phyloP scores from a whole-genome alignment of 176 grass and related monocot genomes.

The Metroxylon sagu region DNA sequence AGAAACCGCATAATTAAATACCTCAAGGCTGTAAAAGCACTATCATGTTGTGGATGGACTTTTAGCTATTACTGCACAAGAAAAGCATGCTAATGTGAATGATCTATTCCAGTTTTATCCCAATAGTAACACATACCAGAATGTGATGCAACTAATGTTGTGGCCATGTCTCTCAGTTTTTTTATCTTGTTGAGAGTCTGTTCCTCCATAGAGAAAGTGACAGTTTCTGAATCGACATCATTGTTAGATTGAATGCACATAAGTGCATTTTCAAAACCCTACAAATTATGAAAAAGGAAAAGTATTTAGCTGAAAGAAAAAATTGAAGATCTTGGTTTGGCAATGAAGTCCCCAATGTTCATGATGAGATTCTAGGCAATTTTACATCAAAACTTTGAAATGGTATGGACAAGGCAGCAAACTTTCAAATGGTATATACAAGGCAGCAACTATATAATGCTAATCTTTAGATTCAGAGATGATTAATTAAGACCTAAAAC shows the following conservation, averaged over 20 bases:
- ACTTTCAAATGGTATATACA: not conserved
- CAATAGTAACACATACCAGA: slow-evolving; percentile 41
- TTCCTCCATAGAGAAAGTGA: slow-evolving; percentile 16
- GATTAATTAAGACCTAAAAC: too few species aligned
- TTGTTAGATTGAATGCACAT: slow-evolving; percentile 27
- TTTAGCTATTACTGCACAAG: not conserved
- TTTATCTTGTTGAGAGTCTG: slow-evolving; percentile 30
- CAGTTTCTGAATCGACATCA: slow-evolving; percentile 5
- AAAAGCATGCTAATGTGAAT: not conserved
- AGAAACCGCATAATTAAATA: not conserved
- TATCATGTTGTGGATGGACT: not conserved
- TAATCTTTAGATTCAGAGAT: too few species aligned
- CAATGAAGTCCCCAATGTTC: not conserved
- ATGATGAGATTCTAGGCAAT: slow-evolving; percentile 1
- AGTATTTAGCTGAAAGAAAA: slow-evolving; percentile 1
- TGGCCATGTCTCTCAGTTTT: slow-evolving; percentile 47
- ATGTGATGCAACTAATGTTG: slow-evolving; percentile 45
- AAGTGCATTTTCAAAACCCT: slow-evolving; percentile 72
- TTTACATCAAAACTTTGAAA: not conserved
- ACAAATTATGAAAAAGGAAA: slow-evolving; percentile 17
- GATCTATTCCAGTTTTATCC: slow-evolving; percentile 2
- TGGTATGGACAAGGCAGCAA: too few species aligned
- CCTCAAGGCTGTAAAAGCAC: not conserved
- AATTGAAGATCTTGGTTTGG: too few species aligned
- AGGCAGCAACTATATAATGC: too few species aligned